These are phyloP conservation scores for Mallotus nudiflorus DNA, from an alignment of 345 rosid species.

Conservation along the genomic window DNA sequence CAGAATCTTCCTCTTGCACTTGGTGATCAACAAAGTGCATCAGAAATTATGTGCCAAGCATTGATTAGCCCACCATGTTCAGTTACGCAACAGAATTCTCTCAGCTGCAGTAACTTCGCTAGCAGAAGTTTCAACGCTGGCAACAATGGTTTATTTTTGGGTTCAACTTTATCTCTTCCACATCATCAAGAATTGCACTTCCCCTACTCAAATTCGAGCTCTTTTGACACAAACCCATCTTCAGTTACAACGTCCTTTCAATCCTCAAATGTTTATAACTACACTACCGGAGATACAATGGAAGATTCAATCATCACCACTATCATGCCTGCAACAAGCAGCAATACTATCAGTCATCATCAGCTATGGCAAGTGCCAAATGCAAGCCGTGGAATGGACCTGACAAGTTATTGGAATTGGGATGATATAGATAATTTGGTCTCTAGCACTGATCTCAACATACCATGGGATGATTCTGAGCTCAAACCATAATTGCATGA, in stretches of 20 bases:
- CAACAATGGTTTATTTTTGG: constrained; percentile 7
- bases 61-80: constrained; percentile 26
- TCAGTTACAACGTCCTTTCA: constrained; percentile 36
- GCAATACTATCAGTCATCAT: not conserved
- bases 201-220: constrained; percentile 29
- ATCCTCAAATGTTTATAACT: constrained; percentile 21
- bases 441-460: constrained; percentile 42
- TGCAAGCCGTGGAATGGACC: constrained; percentile 29
- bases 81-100: constrained; percentile 25
- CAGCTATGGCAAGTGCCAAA: constrained; percentile 35
- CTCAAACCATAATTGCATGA: constrained; percentile 40
- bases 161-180: constrained; percentile 26
- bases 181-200: constrained; percentile 28
- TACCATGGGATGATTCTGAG: constrained; percentile 54
- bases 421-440: constrained; percentile 51
- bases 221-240: constrained; percentile 29
- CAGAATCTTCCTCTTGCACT: constrained; percentile 25
- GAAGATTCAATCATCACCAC: constrained; percentile 36
- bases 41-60: constrained; percentile 27
- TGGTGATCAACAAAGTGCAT: constrained; percentile 29
- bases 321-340: constrained; percentile 26
- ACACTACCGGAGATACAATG: constrained; percentile 18
- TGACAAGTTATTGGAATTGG: constrained; percentile 52
- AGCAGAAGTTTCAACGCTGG: constrained; percentile 13
- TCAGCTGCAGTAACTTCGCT: constrained; percentile 17